phyloP scores from a whole-genome alignment of 2,329 filamentous ascomycete species.

The Fusarium coffeatum region DNA sequence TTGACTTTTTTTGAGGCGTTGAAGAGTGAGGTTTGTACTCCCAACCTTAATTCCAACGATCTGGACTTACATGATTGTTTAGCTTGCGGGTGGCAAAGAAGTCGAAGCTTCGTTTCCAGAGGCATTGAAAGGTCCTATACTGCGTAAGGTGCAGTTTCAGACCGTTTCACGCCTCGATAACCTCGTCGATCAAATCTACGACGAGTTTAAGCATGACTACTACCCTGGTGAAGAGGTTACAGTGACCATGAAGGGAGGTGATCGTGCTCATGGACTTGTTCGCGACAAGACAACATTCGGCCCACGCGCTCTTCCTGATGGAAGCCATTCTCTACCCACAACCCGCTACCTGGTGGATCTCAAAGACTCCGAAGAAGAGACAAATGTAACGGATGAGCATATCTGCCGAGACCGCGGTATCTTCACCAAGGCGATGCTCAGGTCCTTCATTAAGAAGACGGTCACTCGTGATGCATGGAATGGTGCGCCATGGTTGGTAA shows the following conservation, averaged over 20 bases:
- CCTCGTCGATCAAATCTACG: slow-evolving; percentile 73
- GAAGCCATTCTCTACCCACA: slow-evolving; percentile 75
- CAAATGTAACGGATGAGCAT: slow-evolving; percentile 82
- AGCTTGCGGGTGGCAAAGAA: slow-evolving; percentile 84
- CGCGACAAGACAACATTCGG: slow-evolving; percentile 87
- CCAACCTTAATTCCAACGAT: neutral
- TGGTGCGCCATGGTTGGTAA: slow-evolving; percentile 96
- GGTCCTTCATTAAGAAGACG: slow-evolving; percentile 94
- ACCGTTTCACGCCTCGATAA: slow-evolving; percentile 90
- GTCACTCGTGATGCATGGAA: slow-evolving; percentile 93
- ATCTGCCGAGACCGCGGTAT: slow-evolving; percentile 88
- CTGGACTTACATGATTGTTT: slow-evolving; percentile 32
- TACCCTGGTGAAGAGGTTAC: slow-evolving; percentile 89
- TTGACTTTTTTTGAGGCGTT: slow-evolving; percentile 93
- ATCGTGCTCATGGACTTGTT: slow-evolving; percentile 78
- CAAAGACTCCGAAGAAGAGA: slow-evolving; percentile 76
- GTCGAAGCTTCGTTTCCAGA: slow-evolving; percentile 94
- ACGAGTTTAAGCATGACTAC: slow-evolving; percentile 88
- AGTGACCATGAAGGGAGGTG: slow-evolving; percentile 75
- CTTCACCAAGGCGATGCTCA: slow-evolving; percentile 93
- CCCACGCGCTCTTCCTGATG: slow-evolving; percentile 69
- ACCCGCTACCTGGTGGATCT: slow-evolving; percentile 85
- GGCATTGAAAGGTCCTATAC: slow-evolving; percentile 87
- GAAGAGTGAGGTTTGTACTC: slow-evolving; percentile 81
- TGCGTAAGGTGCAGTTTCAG: slow-evolving; percentile 92